A percentile compares a stretch with the other conserved stretches of the same genome.
Conservation (phyloP, 129 eudicot species). For the Flaveria ramosissima region DNA sequence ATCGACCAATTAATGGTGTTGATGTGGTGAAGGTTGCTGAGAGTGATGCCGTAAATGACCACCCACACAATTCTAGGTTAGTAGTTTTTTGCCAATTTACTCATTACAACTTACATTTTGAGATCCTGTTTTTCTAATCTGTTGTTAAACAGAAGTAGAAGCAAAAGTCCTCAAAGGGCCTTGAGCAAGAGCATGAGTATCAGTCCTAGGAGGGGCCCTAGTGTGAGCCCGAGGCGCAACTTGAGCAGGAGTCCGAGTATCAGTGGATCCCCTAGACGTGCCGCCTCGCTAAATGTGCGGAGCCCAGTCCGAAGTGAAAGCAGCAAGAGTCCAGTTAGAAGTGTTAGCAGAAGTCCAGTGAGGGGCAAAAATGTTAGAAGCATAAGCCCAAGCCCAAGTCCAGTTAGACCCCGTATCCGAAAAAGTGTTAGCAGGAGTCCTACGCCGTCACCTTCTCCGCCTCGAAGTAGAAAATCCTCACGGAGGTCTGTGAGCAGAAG, state of each 20-base stretch:
- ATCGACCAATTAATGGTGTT: slow-evolving; percentile 57
- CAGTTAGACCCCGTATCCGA: slow-evolving; percentile 40
- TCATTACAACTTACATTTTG: slow-evolving; percentile 20
- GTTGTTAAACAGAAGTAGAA: slow-evolving; percentile 65
- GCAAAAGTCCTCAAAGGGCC: slow-evolving; percentile 62
- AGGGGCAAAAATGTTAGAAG: slow-evolving; percentile 46
- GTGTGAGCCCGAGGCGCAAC: slow-evolving; percentile 45
- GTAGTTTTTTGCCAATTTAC: not conserved
- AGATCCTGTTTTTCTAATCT: slow-evolving; percentile 2
- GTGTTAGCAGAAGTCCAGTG: slow-evolving; percentile 60
- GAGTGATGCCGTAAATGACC: slow-evolving; percentile 69
- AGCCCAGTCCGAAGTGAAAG: slow-evolving; percentile 62
- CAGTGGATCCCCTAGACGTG: slow-evolving; percentile 53
- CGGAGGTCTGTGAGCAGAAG: slow-evolving; percentile 67
- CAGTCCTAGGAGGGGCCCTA: slow-evolving; percentile 71
- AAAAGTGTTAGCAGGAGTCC: slow-evolving; percentile 56
- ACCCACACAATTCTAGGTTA: slow-evolving; percentile 78
- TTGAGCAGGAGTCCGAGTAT: slow-evolving; percentile 61
- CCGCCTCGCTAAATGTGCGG: slow-evolving; percentile 35
- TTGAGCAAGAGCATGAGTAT: slow-evolving; percentile 89
- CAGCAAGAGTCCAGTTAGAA: slow-evolving; percentile 56
- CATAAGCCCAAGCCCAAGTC: slow-evolving; percentile 51
- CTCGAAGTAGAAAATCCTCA: slow-evolving; percentile 52
- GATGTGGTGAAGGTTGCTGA: slow-evolving; percentile 53
- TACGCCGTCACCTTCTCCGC: slow-evolving; percentile 61